phyloP scores from a whole-genome alignment of 495 filamentous ascomycete species.

The Penicillium riverlandense region DNA sequence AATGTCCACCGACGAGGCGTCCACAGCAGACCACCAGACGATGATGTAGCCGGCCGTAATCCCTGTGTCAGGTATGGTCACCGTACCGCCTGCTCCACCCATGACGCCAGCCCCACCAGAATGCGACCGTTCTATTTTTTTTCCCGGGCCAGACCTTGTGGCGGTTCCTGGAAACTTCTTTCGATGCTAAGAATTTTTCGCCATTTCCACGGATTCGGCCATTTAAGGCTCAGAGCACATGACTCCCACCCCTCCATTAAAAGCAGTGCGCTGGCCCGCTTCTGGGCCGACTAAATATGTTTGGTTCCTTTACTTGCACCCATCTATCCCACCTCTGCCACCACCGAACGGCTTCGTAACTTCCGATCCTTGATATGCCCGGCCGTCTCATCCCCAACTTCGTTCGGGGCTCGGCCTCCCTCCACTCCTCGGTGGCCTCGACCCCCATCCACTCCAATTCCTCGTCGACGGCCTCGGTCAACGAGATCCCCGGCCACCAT shows the following conservation, averaged over 20 bases:
- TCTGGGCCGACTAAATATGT: background rate
- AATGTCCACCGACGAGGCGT: no score
- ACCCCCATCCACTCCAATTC: slow-evolving; percentile 33
- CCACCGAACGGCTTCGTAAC: background rate
- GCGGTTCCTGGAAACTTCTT: no score
- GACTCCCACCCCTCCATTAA: slow-evolving; percentile 13
- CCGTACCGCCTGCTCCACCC: no score
- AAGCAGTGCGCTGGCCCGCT: slow-evolving; percentile 4
- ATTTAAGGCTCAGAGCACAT: slow-evolving; percentile 18
- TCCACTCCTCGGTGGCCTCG: slow-evolving; percentile 27
- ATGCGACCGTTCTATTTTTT: no score
- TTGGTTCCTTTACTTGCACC: background rate
- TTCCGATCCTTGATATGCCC: slow-evolving; percentile 26
- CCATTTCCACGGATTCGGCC: slow-evolving; percentile 19
- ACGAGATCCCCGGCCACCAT: slow-evolving; percentile 26
- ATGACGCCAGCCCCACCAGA: no score
- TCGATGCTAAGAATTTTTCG: no score
- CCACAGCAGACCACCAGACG: no score
- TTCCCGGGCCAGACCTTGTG: no score
- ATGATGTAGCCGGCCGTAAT: no score
- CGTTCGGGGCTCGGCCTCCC: slow-evolving; percentile 31
- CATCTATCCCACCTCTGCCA: background rate
- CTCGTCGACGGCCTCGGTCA: slow-evolving; percentile 37
- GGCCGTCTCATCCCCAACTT: slow-evolving; percentile 41
- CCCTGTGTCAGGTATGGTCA: no score